Percentiles rank a stretch among this genome's conserved stretches.
These are phyloP conservation scores for Yamadazyma atmosphaerica DNA, from an alignment of 1,139 yeast species.

Conservation along the genomic window DNA sequence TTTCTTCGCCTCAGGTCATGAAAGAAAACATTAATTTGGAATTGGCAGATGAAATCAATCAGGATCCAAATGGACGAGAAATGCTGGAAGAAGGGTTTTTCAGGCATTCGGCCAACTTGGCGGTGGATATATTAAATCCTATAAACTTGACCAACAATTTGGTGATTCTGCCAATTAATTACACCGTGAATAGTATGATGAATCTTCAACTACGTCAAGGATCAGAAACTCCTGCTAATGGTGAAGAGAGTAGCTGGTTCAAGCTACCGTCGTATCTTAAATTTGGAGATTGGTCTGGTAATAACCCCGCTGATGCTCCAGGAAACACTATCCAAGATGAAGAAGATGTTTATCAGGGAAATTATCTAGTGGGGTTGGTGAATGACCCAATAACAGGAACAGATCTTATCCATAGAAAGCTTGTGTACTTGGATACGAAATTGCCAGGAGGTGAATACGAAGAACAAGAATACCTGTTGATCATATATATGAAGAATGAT, in stretches of 20 bases:
- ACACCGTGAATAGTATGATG: slow-evolving; percentile 37
- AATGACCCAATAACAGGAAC: slow-evolving; percentile 11
- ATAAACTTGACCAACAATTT: slow-evolving; percentile 35
- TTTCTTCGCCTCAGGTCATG: slow-evolving; percentile 17
- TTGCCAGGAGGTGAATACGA: slow-evolving; percentile 8
- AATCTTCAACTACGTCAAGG: slow-evolving; percentile 12
- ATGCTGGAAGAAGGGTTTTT: slow-evolving; percentile 11
- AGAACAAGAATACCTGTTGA: slow-evolving; percentile 32
- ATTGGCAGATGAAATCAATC: slow-evolving; percentile 10
- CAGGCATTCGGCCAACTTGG: slow-evolving; percentile 18
- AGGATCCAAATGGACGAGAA: slow-evolving; percentile 8
- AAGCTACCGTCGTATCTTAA: slow-evolving; percentile 26
- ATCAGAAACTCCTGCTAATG: slow-evolving; percentile 2
- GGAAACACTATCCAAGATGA: slow-evolving; percentile 18
- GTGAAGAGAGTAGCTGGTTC: slow-evolving; percentile 20
- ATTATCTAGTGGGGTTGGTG: slow-evolving; percentile 28
- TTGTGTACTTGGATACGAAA: slow-evolving; percentile 27
- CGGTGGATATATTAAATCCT: slow-evolving; percentile 35
- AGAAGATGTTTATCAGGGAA: slow-evolving; percentile 20
- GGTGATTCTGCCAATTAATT: slow-evolving; percentile 40
- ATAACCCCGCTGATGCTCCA: slow-evolving; percentile 2
- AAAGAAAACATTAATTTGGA: slow-evolving; percentile 16
- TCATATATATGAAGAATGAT: slow-evolving; percentile 27
- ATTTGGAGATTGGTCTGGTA: slow-evolving; percentile 9
- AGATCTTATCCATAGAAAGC: slow-evolving; percentile 22